Base-by-base conservation (phyloP, 257 asterid genomes). In the Linderniella brevidens region DNA sequence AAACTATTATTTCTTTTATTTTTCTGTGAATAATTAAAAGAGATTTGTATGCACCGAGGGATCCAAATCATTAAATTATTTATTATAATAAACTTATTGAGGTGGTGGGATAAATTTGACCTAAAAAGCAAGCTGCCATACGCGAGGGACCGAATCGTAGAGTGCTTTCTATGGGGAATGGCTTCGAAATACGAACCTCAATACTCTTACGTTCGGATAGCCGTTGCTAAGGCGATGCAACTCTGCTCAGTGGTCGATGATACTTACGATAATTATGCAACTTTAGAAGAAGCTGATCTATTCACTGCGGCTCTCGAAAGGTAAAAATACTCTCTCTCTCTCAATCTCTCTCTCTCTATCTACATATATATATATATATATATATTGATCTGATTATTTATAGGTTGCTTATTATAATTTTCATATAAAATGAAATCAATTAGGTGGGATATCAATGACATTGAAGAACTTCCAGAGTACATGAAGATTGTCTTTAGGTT, bases 391-490 rank as follows among this genome's bases (percentile, higher is more conserved):
- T 37, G 8, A 17, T 20, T 1, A 47, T 49, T 25, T 25, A 25
- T 25, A 25, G 32, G 32, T 25, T 25, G 3, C 32, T 25, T 25
- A 25, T 25, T 25, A n/a, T 25, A 6, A 25, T 25, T 6, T 25
- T 25, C 32, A 25, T 25, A 25, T 25, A 25, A 2, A 25, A 25
- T 25, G 3, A 6, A 25, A 2, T 25, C 3, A 25, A n/a, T n/a
- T 25, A 73, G 81, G 66, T 73, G 73, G 82, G 47, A 61, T 40
- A 44, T 54, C 9, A 37, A 17, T 5, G 70, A 51, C 19, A 51
- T 56, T 11, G 57, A 55, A 37, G 41, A 6, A 19, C 66, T 69
- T 25, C 78, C 75, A 0, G 49, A 16, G 32, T 25, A 25, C 6
- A 25, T 25, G 32, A 25, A 25, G 32, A 25, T 25, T 25, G 32